These are phyloP conservation scores for Epichloe baconii DNA, from an alignment of 2,329 filamentous ascomycete species.

Conservation along the genomic window DNA sequence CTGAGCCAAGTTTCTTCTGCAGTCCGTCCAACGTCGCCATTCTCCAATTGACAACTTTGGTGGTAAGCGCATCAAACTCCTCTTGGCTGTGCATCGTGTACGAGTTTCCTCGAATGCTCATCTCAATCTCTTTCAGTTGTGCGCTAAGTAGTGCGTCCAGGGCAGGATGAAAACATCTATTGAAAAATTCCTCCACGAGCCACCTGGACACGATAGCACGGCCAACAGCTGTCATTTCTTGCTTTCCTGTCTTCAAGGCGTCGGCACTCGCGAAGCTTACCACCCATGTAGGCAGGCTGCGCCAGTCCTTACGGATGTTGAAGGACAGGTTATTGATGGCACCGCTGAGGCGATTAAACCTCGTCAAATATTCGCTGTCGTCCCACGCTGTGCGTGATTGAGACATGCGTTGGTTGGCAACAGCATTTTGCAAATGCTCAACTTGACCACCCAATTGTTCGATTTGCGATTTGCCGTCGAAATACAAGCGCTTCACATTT, in stretches of 20 bases:
- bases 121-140: slow-evolving; percentile 74
- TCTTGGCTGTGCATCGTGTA: slow-evolving; percentile 65
- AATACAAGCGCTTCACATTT: slow-evolving; percentile 95
- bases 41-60: slow-evolving; percentile 85
- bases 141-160: slow-evolving; percentile 64
- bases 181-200: slow-evolving; percentile 83
- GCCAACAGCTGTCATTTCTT: slow-evolving; percentile 95
- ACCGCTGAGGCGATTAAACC: slow-evolving; percentile 84
- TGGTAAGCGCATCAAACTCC: slow-evolving; percentile 76
- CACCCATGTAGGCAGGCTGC: slow-evolving; percentile 67
- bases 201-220: slow-evolving; percentile 79
- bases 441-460: slow-evolving; percentile 71
- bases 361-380: slow-evolving; percentile 81
- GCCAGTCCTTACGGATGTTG: slow-evolving; percentile 93
- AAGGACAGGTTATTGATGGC: slow-evolving; percentile 92
- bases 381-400: slow-evolving; percentile 89
- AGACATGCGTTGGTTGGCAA: slow-evolving; percentile 89
- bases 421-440: slow-evolving; percentile 90
- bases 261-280: slow-evolving; percentile 69
- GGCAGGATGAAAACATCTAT: slow-evolving; percentile 83
- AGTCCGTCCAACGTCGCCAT: slow-evolving; percentile 90
- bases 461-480: slow-evolving; percentile 87
- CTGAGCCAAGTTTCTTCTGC: slow-evolving; percentile 51
- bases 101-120: slow-evolving; percentile 69
- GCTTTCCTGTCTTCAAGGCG: slow-evolving; percentile 74